Evolutionary conservation across 305 asterid genomes (phyloP).

Genomic region (Ilex paraguariensis): DNA sequence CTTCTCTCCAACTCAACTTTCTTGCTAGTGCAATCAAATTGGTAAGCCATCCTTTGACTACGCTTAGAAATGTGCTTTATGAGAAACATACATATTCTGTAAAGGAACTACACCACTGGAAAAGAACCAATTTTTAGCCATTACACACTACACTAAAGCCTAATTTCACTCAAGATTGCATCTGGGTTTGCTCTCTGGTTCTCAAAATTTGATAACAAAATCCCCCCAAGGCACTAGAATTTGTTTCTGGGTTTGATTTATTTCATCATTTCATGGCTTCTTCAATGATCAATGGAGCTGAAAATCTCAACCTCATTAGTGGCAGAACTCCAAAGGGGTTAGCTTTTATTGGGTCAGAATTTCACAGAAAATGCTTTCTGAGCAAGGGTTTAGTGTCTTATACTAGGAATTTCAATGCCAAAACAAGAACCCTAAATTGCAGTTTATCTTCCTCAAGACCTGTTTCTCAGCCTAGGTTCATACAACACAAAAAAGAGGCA

Average conservation of each 20-base stretch:
- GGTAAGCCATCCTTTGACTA: too few relatives aligned
- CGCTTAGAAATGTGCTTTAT: too few relatives aligned
- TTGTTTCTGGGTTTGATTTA: background rate
- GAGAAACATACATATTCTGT: too few relatives aligned
- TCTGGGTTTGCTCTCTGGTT: too few relatives aligned
- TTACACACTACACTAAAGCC: too few relatives aligned
- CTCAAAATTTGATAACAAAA: too few relatives aligned
- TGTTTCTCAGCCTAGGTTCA: conserved; percentile 1
- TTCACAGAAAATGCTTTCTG: background rate
- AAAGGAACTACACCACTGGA: too few relatives aligned
- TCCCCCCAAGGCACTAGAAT: too few relatives aligned
- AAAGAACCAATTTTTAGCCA: too few relatives aligned
- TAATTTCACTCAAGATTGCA: too few relatives aligned
- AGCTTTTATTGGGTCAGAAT: background rate
- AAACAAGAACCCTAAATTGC: background rate
- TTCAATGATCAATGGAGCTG: background rate
- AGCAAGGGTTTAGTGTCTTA: background rate
- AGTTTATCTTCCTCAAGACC: background rate
- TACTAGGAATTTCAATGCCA: background rate
- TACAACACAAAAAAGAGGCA: conserved; percentile 2
- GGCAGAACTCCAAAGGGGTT: background rate
- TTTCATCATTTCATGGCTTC: background rate
- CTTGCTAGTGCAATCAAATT: too few relatives aligned
- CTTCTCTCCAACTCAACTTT: too few relatives aligned
- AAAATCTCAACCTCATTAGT: background rate